Percentiles rank a stretch among this genome's conserved stretches.
phyloP scores from a whole-genome alignment of 2,329 filamentous ascomycete genomes.

The Pseudocercospora cruenta region DNA sequence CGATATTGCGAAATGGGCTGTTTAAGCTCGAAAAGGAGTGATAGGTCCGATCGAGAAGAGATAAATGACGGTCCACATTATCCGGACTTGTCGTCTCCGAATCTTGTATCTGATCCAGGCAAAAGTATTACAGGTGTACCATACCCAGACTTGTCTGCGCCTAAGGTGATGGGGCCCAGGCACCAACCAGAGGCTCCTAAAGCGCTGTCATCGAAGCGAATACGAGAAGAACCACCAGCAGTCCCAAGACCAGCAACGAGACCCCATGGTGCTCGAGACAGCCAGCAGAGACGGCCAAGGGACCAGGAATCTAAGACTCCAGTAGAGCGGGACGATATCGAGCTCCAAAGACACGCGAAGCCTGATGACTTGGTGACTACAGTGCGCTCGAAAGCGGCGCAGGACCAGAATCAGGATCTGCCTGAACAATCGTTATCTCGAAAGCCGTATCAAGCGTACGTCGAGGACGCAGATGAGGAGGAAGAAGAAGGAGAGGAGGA shows the following conservation, averaged over 20 bases:
- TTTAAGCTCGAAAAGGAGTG: neutral
- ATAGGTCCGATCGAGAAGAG: neutral
- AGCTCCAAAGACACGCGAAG: neutral
- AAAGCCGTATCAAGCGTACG: too few species aligned
- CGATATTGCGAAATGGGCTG: neutral
- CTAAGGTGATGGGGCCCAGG: too few species aligned
- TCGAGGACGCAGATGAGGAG: too few species aligned
- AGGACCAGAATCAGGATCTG: too few species aligned
- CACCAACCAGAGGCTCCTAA: too few species aligned
- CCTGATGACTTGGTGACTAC: neutral
- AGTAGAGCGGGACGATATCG: neutral
- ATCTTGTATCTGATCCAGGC: neutral
- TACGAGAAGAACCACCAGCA: too few species aligned
- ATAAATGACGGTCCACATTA: neutral
- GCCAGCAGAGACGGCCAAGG: neutral
- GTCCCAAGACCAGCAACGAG: too few species aligned
- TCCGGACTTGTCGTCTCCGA: neutral
- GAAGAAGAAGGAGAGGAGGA: too few species aligned
- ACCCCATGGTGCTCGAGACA: neutral
- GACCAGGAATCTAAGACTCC: neutral
- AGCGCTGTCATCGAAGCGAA: too few species aligned
- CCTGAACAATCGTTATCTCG: too few species aligned
- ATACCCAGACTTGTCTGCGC: neutral
- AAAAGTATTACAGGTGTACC: too few species aligned
- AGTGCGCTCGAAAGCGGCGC: neutral